Percentiles rank a stretch among this genome's conserved stretches.
These are phyloP conservation scores for Apiotrichum sp. DNA, from an alignment of 1,284 basidiomycete genomes.

Conservation along the genomic window DNA sequence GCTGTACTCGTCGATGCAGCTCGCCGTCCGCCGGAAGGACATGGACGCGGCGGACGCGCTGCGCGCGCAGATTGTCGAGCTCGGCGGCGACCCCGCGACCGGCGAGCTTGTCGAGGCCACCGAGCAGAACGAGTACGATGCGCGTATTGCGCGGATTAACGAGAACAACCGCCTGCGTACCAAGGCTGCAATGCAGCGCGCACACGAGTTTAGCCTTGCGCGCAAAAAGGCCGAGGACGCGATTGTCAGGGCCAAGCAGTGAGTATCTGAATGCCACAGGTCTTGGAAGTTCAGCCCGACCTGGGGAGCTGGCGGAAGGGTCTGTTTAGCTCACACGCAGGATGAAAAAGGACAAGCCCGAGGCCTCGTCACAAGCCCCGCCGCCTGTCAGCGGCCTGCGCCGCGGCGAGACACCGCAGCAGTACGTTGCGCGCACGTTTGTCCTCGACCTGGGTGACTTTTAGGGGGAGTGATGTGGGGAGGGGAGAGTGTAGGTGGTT, in stretches of 20 bases:
- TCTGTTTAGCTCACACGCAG: too few species aligned
- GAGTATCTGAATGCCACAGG: constrained; percentile 3
- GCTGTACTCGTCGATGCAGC: constrained; percentile 53
- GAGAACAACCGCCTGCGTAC: constrained; percentile 81
- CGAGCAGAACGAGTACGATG: constrained; percentile 50
- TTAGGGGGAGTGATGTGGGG: constrained; percentile 10
- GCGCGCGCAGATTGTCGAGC: constrained; percentile 58
- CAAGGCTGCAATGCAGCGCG: constrained; percentile 65
- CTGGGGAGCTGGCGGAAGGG: too few species aligned
- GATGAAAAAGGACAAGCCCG: constrained; percentile 6
- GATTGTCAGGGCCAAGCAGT: constrained; percentile 33
- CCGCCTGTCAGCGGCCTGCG: constrained; percentile 28
- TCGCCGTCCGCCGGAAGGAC: constrained; percentile 67
- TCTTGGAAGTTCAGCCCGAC: too few species aligned
- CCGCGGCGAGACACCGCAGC: constrained; percentile 41
- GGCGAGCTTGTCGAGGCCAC: constrained; percentile 19
- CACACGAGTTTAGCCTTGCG: constrained; percentile 63
- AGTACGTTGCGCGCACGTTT: constrained; percentile 45
- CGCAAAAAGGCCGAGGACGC: constrained; percentile 55
- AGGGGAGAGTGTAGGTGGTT: too few species aligned
- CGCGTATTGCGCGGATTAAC: constrained; percentile 70
- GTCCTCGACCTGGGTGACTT: constrained; percentile 49
- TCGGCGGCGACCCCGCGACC: constrained; percentile 46
- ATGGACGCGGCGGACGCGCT: constrained; percentile 56
- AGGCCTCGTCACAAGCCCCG: constrained; percentile 1